Evolutionary conservation across 306 rosid species (phyloP), one percentile per base, ranked within the genome.

Genomic region (Quercus parvula): DNA sequence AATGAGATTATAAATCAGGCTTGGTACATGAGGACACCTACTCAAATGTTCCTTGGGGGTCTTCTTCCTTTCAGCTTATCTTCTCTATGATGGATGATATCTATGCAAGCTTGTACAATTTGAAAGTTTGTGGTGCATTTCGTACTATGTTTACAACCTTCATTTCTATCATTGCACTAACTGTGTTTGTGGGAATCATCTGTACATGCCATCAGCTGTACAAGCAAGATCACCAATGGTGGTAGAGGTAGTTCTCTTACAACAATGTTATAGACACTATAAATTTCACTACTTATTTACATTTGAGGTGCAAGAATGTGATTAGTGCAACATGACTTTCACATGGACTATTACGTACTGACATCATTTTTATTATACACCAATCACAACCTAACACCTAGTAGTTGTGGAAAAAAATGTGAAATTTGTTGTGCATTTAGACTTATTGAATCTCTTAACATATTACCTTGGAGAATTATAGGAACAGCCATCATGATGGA

Each of bases 21-120:
- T 62, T 79, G 84, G 87, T 72, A 33, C 59, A 55, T 49, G 44
- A 76, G 33, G 58, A 71, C 87, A 49, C 79, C 79, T 2, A 55
- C 4, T 76, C 78, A 75, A 58, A 76, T 79, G 75, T 59, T 76
- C 30, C 18, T 80, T 30, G 75, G 66, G 46, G 84, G 76, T 25
- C 56, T 79, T 67, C 10, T 30, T 3, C 70, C 75, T 19, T 70
- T 81, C 56, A 5, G 19, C 30, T 28, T 80, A 30, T 30, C 51
- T 68, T 31, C 56, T 70, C 11, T 5, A 28, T 55, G 27, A 76
- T 84, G 81, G 87, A 84, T 76, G 74, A 56, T 19, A 64, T 80
- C 56, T 76, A 72, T 22, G 82, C 82, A 66, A 84, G 78, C 75
- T 66, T 79, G 58, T 84, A 81, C 79, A 61, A 78, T 54, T 35